Conservation (phyloP, 2,329 filamentous ascomycete genomes). For the Xylogone sp. region DNA sequence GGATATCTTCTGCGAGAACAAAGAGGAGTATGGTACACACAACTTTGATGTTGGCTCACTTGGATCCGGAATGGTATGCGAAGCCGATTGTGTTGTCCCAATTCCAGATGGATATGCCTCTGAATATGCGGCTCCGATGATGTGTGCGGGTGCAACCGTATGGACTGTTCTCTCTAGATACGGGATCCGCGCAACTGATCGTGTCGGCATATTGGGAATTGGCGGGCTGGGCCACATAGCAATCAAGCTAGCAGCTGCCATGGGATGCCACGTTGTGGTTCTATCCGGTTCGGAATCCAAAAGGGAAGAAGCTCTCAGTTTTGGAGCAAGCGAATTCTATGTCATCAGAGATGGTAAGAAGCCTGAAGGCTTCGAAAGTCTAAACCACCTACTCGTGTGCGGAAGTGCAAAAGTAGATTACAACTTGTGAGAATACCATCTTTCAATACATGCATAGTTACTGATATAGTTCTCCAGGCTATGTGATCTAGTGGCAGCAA, state of each 20-base stretch:
- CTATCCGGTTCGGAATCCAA: conserved; percentile 57
- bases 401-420: background rate
- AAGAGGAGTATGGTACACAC: background rate
- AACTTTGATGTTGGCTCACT: background rate
- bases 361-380: conserved; percentile 24
- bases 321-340: conserved; percentile 52
- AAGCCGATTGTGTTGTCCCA: conserved; percentile 31
- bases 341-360: conserved; percentile 43
- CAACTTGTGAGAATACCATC: background rate
- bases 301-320: conserved; percentile 50
- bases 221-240: conserved; percentile 72
- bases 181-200: conserved; percentile 57
- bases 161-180: conserved; percentile 9
- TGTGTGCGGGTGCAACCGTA: conserved; percentile 72
- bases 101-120: conserved; percentile 45
- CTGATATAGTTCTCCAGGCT: background rate
- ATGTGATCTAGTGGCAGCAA: conserved; percentile 33
- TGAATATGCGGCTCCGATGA: conserved; percentile 56
- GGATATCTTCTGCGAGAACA: background rate
- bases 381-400: background rate
- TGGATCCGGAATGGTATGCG: conserved; percentile 30
- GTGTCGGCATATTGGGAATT: conserved; percentile 66
- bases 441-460: background rate
- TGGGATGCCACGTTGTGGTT: conserved; percentile 60
- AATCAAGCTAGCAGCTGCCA: conserved; percentile 63